Base-by-base conservation (phyloP, 257 asterid species). In the Linderniella brevidens region DNA sequence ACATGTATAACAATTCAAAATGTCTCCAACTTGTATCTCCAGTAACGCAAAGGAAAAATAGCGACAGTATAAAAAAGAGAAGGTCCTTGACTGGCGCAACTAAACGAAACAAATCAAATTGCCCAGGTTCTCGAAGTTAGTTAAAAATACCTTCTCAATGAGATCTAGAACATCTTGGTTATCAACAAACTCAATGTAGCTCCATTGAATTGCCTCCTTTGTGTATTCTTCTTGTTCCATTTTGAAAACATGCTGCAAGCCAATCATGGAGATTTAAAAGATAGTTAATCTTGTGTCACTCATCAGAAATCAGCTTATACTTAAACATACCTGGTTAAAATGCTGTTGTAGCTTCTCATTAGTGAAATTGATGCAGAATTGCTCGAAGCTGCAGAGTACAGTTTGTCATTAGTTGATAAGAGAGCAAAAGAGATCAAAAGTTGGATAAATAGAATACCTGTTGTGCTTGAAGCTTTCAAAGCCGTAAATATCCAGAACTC, bases 211-310 rank as follows among this genome's bases (percentile, higher is more conserved):
- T 61, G 65, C 84, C 73, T 87, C 97, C 75, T 81, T 83, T 25
- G 83, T 75, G 74, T 87, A 87, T 62, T 87, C 97, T 69, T 87
- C 97, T 78, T 87, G 97, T 69, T 87, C 95, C 95, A 78, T 87
- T 73, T 87, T 87, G 67, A 87, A 87, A 42, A 87, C 97, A 70
- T 87, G 97, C 97, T 87, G 97, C 58, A 65, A 55, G 49, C n/a
- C 50, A 55, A 37, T 58, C 36, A 63, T 64, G 54, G 67, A 51
- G 57, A 55, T 61, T 44, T 63, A 44, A 43, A 50, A 53, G 44
- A 18, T 43, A 19, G 58, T 56, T 40, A 46, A 17, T 9, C n/a
- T 29, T 35, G 37, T 25, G 32, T 25, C 6, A 25, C 32, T 25
- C 6, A 25, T 25, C 32, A 25, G 32, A 6, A 3, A 25, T 6